Evolutionary conservation across 2,329 filamentous ascomycete genomes (phyloP).

Genomic region (Fusarium cicatricum): DNA sequence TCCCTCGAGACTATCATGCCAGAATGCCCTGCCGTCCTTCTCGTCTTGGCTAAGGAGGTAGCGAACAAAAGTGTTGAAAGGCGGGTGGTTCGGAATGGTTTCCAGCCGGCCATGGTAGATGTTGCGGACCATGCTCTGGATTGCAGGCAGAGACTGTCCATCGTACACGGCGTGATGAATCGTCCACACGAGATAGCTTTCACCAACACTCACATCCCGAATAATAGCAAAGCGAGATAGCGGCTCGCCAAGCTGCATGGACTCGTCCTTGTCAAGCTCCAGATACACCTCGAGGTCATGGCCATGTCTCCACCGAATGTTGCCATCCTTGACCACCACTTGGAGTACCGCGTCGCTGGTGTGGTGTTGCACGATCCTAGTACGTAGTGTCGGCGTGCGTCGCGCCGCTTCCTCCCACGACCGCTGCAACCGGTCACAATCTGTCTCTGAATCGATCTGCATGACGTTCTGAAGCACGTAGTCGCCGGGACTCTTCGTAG

Average conservation of each 20-base stretch:
- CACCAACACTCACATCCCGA: background rate
- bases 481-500: constrained; percentile 31
- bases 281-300: constrained; percentile 3
- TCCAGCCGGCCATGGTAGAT: constrained; percentile 1
- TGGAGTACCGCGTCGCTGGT: background rate
- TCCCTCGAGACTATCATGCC: background rate
- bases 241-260: constrained; percentile 13
- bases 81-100: background rate
- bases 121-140: constrained; percentile 7
- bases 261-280: constrained; percentile 2
- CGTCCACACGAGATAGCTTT: constrained; percentile 21
- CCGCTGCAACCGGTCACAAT: background rate
- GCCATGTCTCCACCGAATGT: background rate
- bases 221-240: constrained; percentile 14
- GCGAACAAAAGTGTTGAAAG: constrained; percentile 3
- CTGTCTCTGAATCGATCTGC: background rate
- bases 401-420: constrained; percentile 14
- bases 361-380: constrained; percentile 9
- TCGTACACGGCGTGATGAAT: constrained; percentile 31
- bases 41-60: constrained; percentile 1
- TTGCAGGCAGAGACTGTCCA: constrained; percentile 14
- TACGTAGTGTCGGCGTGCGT: constrained; percentile 6
- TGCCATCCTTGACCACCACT: constrained; percentile 1
- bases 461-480: constrained; percentile 16
- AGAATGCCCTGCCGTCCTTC: background rate